A percentile compares a stretch with the other conserved stretches of the same genome.
Conservation (phyloP, 768 basidiomycete species). For the Lentinula sp. region DNA sequence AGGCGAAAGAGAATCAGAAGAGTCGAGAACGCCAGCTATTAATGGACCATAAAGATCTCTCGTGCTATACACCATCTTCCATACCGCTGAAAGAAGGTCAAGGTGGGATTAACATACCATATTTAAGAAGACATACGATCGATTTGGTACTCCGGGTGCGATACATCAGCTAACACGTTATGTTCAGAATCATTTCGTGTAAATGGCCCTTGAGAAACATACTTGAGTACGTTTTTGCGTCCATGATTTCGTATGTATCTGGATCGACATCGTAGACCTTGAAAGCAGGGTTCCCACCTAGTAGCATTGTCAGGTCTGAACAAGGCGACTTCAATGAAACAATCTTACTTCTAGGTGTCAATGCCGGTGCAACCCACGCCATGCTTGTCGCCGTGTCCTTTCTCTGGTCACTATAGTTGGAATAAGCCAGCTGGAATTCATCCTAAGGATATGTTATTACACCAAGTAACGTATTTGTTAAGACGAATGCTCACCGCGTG, state of each 20-base stretch:
- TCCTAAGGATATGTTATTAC: slow-evolving; percentile 26
- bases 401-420: slow-evolving; percentile 39
- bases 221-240: slow-evolving; percentile 46
- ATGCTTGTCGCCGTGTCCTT: slow-evolving; percentile 41
- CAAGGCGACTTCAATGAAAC: background rate
- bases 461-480: too few relatives aligned
- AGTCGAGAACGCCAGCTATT: slow-evolving; percentile 25
- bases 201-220: slow-evolving; percentile 11
- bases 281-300: slow-evolving; percentile 52
- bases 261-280: slow-evolving; percentile 61
- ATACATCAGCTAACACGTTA: slow-evolving; percentile 29
- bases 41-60: slow-evolving; percentile 44
- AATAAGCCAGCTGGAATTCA: slow-evolving; percentile 56
- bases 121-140: slow-evolving; percentile 28
- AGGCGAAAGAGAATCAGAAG: slow-evolving; percentile 35
- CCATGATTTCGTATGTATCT: slow-evolving; percentile 62
- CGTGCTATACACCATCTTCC: slow-evolving; percentile 54
- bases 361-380: slow-evolving; percentile 45
- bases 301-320: background rate
- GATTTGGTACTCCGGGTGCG: slow-evolving; percentile 37
- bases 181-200: background rate
- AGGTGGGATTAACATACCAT: slow-evolving; percentile 1
- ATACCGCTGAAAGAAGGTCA: slow-evolving; percentile 29
- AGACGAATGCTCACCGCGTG: slow-evolving; percentile 1
- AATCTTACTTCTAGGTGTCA: slow-evolving; percentile 49